Evolutionary conservation across 176 grass and related monocot genomes (phyloP).

Genomic region (Juncus inflexus): DNA sequence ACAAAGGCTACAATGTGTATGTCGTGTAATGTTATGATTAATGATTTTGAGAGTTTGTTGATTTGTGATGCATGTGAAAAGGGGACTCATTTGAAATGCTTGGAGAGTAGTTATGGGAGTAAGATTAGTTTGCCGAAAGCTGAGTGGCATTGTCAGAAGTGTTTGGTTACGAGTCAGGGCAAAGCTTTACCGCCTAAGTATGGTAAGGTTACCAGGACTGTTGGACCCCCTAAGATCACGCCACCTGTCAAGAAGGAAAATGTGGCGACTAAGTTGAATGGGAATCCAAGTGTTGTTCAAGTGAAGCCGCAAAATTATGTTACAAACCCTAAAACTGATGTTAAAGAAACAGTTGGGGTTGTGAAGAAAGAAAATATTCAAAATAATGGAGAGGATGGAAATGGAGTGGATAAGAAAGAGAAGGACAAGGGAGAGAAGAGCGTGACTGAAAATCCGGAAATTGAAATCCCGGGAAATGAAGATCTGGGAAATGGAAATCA

Average conservation of each 20-base stretch:
- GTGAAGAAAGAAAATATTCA: no score
- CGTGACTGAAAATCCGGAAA: not conserved
- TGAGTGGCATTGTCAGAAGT: conserved; percentile 93
- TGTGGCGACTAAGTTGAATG: no score
- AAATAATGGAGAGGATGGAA: no score
- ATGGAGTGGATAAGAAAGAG: no score
- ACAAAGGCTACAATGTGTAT: conserved; percentile 61
- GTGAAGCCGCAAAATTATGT: conserved; percentile 32
- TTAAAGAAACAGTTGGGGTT: no score
- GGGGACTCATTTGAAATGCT: conserved; percentile 88
- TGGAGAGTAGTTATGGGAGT: conserved; percentile 63
- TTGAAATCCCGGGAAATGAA: conserved; percentile 3
- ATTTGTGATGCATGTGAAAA: conserved; percentile 97
- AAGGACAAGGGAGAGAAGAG: not conserved
- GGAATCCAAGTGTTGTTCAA: not conserved
- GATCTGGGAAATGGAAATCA: conserved; percentile 3
- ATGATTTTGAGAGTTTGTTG: conserved; percentile 76
- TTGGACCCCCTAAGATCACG: conserved; percentile 44
- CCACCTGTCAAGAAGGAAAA: conserved; percentile 43
- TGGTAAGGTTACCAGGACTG: conserved; percentile 86
- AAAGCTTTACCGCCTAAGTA: conserved; percentile 97
- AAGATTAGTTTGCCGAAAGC: conserved; percentile 63
- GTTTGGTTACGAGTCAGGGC: conserved; percentile 66
- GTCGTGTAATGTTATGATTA: conserved; percentile 70
- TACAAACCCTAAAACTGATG: conserved; percentile 16